Percentiles rank a stretch among this genome's conserved stretches.
Conservation (phyloP, 2,329 filamentous ascomycete species). For the Aspergillus pseudoviridinutans region DNA sequence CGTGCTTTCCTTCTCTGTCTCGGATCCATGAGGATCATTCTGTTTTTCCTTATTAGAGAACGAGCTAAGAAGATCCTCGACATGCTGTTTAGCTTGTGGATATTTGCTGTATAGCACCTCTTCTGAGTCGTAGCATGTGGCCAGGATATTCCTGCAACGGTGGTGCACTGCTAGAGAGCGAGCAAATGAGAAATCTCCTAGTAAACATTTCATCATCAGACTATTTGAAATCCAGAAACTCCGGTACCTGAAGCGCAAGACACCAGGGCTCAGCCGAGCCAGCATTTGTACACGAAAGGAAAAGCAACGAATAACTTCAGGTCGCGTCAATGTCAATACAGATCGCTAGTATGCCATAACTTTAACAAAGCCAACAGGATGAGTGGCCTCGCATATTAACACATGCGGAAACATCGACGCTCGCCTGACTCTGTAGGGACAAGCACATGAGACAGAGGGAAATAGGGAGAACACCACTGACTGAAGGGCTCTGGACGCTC, state of each 20-base stretch:
- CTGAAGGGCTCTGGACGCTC: background rate
- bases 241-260: background rate
- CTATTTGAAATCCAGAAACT: background rate
- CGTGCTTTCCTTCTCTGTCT: background rate
- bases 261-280: background rate
- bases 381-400: background rate
- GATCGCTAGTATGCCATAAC: background rate
- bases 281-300: too few species aligned
- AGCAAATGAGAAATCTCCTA: slow-evolving; percentile 48
- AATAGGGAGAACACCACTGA: background rate
- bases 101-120: slow-evolving; percentile 64
- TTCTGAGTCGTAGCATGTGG: slow-evolving; percentile 45
- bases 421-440: background rate
- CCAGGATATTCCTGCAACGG: slow-evolving; percentile 37
- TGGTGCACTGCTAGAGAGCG: slow-evolving; percentile 41
- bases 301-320: too few species aligned
- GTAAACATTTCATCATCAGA: background rate
- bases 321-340: background rate
- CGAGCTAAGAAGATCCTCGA: slow-evolving; percentile 40
- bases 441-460: background rate
- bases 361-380: background rate
- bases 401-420: background rate
- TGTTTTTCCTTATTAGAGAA: slow-evolving; percentile 1
- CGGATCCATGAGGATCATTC: slow-evolving; percentile 1
- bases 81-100: slow-evolving; percentile 62